These are phyloP conservation scores for Mucor plumbeus DNA, from an alignment of 371 early-diverging fungal species.

Conservation along the genomic window DNA sequence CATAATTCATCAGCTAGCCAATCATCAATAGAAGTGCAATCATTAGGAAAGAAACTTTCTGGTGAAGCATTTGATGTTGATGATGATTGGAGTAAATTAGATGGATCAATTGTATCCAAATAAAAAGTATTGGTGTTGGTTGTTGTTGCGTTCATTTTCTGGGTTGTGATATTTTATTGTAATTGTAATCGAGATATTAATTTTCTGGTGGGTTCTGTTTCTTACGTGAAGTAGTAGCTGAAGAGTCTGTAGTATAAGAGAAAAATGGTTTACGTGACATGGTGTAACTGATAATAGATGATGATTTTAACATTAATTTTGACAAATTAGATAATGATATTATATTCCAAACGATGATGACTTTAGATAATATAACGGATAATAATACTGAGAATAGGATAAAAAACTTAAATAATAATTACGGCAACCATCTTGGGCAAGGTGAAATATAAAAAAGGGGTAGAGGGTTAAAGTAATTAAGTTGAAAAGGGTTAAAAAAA, in stretches of 20 bases:
- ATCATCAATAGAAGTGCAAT: constrained; percentile 21
- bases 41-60: background rate
- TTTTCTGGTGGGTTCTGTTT: constrained; percentile 29
- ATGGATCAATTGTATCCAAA: constrained; percentile 14
- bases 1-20: constrained; percentile 30
- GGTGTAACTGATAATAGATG: constrained; percentile 15
- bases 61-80: background rate
- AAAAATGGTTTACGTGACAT: constrained; percentile 32
- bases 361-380: constrained; percentile 2
- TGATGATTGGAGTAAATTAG: constrained; percentile 7
- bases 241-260: constrained; percentile 34
- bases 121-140: constrained; percentile 13
- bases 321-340: constrained; percentile 17
- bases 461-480: background rate
- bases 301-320: constrained; percentile 17
- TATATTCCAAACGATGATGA: constrained; percentile 3
- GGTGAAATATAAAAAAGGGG: background rate
- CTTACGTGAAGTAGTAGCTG: constrained; percentile 28
- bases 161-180: constrained; percentile 12
- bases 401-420: constrained; percentile 22
- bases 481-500: background rate
- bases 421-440: constrained; percentile 24
- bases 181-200: constrained; percentile 19
- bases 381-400: background rate
- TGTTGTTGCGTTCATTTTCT: constrained; percentile 9